Evolutionary conservation across 148 eudicot species (phyloP).

Genomic region (Dianthus caryophyllus): DNA sequence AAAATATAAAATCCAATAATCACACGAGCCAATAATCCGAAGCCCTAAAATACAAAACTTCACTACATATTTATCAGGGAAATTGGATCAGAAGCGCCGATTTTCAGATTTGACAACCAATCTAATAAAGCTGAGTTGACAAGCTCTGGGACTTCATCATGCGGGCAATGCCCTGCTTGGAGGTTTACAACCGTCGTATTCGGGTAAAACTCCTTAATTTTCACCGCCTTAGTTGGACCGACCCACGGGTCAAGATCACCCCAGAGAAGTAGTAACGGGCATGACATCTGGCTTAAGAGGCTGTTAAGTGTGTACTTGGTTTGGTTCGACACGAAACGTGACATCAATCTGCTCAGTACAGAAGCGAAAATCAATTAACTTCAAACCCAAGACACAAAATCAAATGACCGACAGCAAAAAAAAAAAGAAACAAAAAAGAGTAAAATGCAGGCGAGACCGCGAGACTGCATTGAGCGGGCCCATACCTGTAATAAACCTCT

Average conservation of each 20-base stretch:
- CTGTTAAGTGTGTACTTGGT: slow-evolving; percentile 87
- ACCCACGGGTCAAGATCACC: slow-evolving; percentile 99
- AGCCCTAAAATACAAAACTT: slow-evolving; percentile 20
- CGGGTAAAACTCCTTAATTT: slow-evolving; percentile 88
- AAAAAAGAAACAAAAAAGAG: not conserved
- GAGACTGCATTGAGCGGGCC: not conserved
- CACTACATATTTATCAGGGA: slow-evolving; percentile 27
- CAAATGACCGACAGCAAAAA: not conserved
- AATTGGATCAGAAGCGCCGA: slow-evolving; percentile 29
- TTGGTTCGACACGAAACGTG: slow-evolving; percentile 77
- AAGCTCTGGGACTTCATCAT: slow-evolving; percentile 94
- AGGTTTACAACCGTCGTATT: slow-evolving; percentile 67
- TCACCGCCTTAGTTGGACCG: slow-evolving; percentile 75
- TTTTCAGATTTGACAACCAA: slow-evolving; percentile 63
- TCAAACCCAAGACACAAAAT: not conserved
- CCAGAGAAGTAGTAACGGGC: slow-evolving; percentile 85
- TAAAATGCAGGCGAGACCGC: not conserved
- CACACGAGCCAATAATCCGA: not conserved
- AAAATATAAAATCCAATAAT: slow-evolving; percentile 16
- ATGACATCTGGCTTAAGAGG: slow-evolving; percentile 68
- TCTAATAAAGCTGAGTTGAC: slow-evolving; percentile 81
- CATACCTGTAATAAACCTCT: slow-evolving; percentile 95
- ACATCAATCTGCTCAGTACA: slow-evolving; percentile 59
- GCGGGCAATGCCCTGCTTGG: slow-evolving; percentile 99
- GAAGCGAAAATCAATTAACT: not conserved